phyloP scores from a whole-genome alignment of 2,329 filamentous ascomycete species.

The Penicillium oxalicum region DNA sequence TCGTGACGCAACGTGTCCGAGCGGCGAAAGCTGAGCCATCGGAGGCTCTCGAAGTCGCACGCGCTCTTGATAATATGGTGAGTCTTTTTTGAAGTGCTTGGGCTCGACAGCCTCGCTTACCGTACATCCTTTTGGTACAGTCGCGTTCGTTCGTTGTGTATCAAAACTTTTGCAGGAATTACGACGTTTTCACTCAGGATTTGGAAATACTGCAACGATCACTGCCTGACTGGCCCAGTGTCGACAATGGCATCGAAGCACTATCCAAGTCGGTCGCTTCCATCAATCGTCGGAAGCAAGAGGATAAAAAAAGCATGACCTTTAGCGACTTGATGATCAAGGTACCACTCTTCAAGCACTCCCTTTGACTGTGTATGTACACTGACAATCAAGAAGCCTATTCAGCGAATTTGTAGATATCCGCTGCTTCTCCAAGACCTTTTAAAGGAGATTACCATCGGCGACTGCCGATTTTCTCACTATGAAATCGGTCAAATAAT shows the following conservation, averaged over 20 bases:
- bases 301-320: slow-evolving; percentile 68
- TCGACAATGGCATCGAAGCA: slow-evolving; percentile 79
- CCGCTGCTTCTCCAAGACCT: slow-evolving; percentile 80
- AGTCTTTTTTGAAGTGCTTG: slow-evolving; percentile 4
- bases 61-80: slow-evolving; percentile 50
- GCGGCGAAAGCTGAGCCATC: slow-evolving; percentile 46
- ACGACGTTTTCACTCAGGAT: slow-evolving; percentile 77
- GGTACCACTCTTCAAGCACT: slow-evolving; percentile 42
- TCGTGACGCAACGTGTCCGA: slow-evolving; percentile 26
- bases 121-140: slow-evolving; percentile 45
- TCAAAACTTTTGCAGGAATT: slow-evolving; percentile 86
- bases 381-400: slow-evolving; percentile 56
- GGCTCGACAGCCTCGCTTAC: slow-evolving; percentile 30
- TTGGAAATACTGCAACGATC: slow-evolving; percentile 62
- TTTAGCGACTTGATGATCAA: slow-evolving; percentile 87
- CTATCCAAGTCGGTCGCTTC: slow-evolving; percentile 70
- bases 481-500: slow-evolving; percentile 71
- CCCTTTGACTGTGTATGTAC: slow-evolving; percentile 5
- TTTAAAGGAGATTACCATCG: slow-evolving; percentile 72
- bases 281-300: slow-evolving; percentile 56
- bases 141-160: slow-evolving; percentile 79
- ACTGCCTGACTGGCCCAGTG: slow-evolving; percentile 68
- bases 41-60: slow-evolving; percentile 50
- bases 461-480: slow-evolving; percentile 78
- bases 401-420: slow-evolving; percentile 88